phyloP scores from a whole-genome alignment of 1,139 yeast genomes.

The Zygoascus sp. region DNA sequence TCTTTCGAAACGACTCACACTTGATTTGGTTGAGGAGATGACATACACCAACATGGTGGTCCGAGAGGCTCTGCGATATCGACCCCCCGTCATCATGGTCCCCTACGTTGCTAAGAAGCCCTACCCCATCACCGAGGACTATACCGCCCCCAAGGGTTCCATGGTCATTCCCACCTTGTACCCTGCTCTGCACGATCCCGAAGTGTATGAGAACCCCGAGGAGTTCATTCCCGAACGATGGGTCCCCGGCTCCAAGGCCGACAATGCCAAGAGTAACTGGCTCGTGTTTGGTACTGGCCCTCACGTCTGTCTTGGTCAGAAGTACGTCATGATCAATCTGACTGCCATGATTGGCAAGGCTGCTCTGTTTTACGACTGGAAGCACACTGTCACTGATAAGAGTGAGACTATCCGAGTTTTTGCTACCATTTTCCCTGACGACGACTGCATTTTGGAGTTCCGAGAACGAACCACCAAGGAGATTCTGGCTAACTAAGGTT shows the following conservation, averaged over 20 bases:
- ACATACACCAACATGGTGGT: conserved; percentile 83
- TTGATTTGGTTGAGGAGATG: conserved; percentile 81
- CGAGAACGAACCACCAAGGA: conserved; percentile 32
- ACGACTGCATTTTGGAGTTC: conserved; percentile 80
- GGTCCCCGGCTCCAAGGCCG: conserved; percentile 61
- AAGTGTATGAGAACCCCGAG: conserved; percentile 90
- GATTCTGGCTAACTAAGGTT: conserved; percentile 10
- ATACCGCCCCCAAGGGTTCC: conserved; percentile 93
- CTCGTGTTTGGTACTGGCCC: conserved; percentile 96
- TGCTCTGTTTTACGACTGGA: conserved; percentile 69
- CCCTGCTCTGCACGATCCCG: conserved; percentile 96
- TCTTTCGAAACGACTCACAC: conserved; percentile 53
- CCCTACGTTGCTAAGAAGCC: conserved; percentile 87
- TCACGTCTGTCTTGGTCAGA: conserved; percentile 92
- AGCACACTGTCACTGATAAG: conserved; percentile 73
- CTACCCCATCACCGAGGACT: conserved; percentile 76
- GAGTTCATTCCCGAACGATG: conserved; percentile 95
- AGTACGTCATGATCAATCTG: conserved; percentile 84
- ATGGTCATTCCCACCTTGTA: conserved; percentile 95
- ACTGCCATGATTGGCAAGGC: conserved; percentile 90
- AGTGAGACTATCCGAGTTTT: conserved; percentile 92
- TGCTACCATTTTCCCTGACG: conserved; percentile 97
- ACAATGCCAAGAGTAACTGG: conserved; percentile 76
- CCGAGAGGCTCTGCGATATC: conserved; percentile 83
- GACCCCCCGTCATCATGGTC: conserved; percentile 98